Evolutionary conservation across 2,329 filamentous ascomycete species (phyloP).

Genomic region (Penicillium fuscoglaucum): DNA sequence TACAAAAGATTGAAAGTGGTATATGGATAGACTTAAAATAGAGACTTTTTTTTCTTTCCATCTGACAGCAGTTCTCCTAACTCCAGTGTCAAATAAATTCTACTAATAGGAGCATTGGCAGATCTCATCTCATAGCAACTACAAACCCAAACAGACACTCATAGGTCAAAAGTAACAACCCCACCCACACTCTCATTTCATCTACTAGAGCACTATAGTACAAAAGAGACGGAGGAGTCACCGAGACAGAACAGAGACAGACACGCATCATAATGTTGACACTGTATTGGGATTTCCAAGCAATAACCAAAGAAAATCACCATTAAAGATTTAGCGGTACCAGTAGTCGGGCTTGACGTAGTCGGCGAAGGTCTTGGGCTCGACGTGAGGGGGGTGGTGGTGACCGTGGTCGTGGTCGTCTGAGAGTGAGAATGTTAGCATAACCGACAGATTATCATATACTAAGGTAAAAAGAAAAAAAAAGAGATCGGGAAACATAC

Average conservation of each 20-base stretch:
- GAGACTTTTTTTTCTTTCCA: neutral
- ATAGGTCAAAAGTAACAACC: slow-evolving; percentile 19
- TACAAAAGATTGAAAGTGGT: neutral
- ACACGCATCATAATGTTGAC: slow-evolving; percentile 22
- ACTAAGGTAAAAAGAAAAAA: neutral
- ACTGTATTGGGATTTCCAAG: slow-evolving; percentile 18
- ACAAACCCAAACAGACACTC: neutral
- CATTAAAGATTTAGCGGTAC: slow-evolving; percentile 55
- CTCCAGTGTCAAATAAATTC: neutral
- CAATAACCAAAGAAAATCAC: slow-evolving; percentile 5
- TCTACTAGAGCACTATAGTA: slow-evolving; percentile 33
- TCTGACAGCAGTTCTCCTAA: neutral
- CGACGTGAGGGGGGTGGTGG: slow-evolving; percentile 60
- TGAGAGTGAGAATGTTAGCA: slow-evolving; percentile 18
- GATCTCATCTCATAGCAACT: neutral
- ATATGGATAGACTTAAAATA: neutral
- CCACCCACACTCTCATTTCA: slow-evolving; percentile 28
- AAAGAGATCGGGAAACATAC: slow-evolving; percentile 33
- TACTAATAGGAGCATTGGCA: neutral
- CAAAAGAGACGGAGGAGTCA: slow-evolving; percentile 27
- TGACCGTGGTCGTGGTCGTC: slow-evolving; percentile 44
- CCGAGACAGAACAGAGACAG: slow-evolving; percentile 25
- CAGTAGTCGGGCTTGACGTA: slow-evolving; percentile 93
- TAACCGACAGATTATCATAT: neutral
- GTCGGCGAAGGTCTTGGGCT: slow-evolving; percentile 96